Evolutionary conservation across 2,329 filamentous ascomycete species (phyloP).

Genomic region (Trichoderma endophyticum): DNA sequence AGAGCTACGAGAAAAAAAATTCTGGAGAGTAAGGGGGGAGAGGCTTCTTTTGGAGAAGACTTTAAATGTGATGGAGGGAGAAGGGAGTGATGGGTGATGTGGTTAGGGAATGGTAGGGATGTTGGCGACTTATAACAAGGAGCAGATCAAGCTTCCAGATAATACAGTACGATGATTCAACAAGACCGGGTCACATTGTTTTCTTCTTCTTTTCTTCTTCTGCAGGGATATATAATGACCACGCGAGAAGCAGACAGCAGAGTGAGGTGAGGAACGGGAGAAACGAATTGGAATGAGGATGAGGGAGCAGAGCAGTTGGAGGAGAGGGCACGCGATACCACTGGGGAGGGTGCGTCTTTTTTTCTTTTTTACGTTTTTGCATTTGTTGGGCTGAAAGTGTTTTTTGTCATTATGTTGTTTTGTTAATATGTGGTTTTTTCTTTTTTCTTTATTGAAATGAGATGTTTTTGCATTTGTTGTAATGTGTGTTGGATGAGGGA

Average conservation of each 20-base stretch:
- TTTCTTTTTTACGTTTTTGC: background rate
- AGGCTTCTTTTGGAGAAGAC: background rate
- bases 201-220: background rate
- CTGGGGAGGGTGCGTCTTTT: slow-evolving; percentile 2
- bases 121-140: slow-evolving; percentile 32
- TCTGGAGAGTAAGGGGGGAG: slow-evolving; percentile 24
- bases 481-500: background rate
- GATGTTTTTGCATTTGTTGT: background rate
- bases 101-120: slow-evolving; percentile 21
- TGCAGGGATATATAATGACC: background rate
- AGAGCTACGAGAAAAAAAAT: slow-evolving; percentile 18
- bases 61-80: slow-evolving; percentile 2
- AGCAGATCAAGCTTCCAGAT: slow-evolving; percentile 33
- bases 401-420: background rate
- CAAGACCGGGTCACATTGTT: background rate
- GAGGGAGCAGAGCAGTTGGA: background rate
- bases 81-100: slow-evolving; percentile 20
- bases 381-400: background rate
- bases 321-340: background rate
- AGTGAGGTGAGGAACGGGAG: background rate
- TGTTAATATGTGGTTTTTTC: background rate
- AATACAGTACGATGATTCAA: slow-evolving; percentile 39
- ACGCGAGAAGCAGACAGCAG: background rate
- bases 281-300: background rate
- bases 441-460: background rate